Percentiles rank a stretch among this genome's conserved stretches.
Evolutionary conservation across 768 basidiomycete species (phyloP).

Genomic region (Hydnomerulius pinastri): DNA sequence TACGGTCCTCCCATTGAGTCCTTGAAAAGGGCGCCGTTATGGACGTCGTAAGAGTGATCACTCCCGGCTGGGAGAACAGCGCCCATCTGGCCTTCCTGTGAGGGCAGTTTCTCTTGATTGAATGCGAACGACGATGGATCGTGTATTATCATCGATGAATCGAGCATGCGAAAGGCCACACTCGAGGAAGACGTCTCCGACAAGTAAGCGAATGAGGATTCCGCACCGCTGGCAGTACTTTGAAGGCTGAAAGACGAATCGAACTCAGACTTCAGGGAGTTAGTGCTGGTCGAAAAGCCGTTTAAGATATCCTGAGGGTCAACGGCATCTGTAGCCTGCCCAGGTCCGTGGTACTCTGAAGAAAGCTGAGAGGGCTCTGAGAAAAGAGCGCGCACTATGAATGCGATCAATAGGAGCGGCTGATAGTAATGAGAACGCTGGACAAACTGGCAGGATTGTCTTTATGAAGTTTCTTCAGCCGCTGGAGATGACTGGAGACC

Average conservation of each 20-base stretch:
- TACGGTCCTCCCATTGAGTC: conserved; percentile 11
- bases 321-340: background rate
- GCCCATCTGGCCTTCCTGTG: conserved; percentile 8
- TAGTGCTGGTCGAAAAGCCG: conserved; percentile 8
- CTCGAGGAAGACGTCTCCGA: conserved; percentile 7
- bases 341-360: conserved; percentile 9
- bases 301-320: conserved; percentile 12
- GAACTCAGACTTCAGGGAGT: conserved; percentile 15
- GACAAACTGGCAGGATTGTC: conserved; percentile 35
- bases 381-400: conserved; percentile 27
- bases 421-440: background rate
- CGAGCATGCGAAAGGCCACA: background rate
- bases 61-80: background rate
- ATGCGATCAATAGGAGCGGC: background rate
- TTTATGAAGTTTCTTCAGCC: conserved; percentile 36
- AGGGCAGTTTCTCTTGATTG: conserved; percentile 10
- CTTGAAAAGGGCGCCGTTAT: conserved; percentile 14
- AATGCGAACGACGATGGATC: conserved; percentile 2
- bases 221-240: background rate
- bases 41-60: conserved; percentile 16
- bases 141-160: conserved; percentile 9
- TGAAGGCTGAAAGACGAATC: conserved; percentile 9
- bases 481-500: conserved; percentile 41
- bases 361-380: conserved; percentile 21
- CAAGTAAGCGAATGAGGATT: conserved; percentile 7